Evolutionary conservation across 768 basidiomycete species (phyloP), one percentile per base, ranked within the genome.

Genomic region (Boletus coccyginus): DNA sequence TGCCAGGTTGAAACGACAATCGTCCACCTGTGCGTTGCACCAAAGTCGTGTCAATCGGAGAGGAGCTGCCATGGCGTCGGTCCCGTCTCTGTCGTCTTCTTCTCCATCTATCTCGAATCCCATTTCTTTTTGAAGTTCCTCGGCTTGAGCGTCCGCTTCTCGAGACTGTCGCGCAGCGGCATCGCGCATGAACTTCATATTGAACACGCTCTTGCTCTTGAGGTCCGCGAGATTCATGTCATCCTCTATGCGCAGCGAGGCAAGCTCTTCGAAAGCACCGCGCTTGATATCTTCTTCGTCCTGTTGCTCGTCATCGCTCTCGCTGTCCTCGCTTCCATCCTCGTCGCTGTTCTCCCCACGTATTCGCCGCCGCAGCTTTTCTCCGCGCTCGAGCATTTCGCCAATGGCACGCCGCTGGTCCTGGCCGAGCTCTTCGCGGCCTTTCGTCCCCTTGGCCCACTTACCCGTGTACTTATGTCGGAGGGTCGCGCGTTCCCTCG

Each of bases 171-270:
- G 78, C 6, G 82, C 83, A 76, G 89, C 86, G 0, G 93, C 95
- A 45, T 94, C 88, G 70, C 90, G 88, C 96, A 99, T 99, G 73
- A 98, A 99, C 74, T 97, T 98, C 97, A 98, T 98, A 60, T 84
- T 81, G 69, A 97, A 90, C 11, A 98, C 80, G 57, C 90, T 84
- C 73, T 88, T 90, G 47, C 77, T 82, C 65, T 74, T 73, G 45
- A 60, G 55, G 14, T 60, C 66, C 14, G 53, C 44, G 8, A 53
- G 62, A 32, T 62, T 66, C 3, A 58, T 68, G 13, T 70, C 70
- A 11, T 71, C 77, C 35, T 77, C 73, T 11, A 68, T 66, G 21
- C 82, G 77, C 43, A 90, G 62, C 33, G 68, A 64, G 21, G 77
- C 76, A 24, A 96, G 77, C 73, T 95, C 92, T 40, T 95, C 86